Evolutionary conservation across 179 eudicot species (phyloP).

Genomic region (Pouteria campechiana): DNA sequence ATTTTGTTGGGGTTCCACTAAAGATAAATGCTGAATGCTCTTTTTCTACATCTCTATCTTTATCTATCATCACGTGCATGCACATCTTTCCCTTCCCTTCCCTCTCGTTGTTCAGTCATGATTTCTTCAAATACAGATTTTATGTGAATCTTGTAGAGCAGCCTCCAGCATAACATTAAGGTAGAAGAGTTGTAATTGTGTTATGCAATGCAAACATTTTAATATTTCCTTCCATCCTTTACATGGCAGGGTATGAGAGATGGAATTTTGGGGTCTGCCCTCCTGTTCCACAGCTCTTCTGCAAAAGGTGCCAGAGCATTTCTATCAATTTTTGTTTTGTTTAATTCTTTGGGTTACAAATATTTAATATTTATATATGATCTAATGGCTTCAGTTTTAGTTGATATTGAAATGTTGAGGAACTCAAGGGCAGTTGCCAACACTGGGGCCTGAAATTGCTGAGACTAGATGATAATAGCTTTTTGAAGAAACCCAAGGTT

Average conservation of each 20-base stretch:
- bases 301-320: constrained; percentile 45
- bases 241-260: constrained; percentile 32
- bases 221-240: background rate
- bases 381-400: background rate
- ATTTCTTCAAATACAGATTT: too few relatives aligned
- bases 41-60: too few relatives aligned
- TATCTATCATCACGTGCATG: too few relatives aligned
- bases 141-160: too few relatives aligned
- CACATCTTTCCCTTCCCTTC: too few relatives aligned
- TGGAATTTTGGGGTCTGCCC: constrained; percentile 27
- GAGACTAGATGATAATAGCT: too few relatives aligned
- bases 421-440: too few relatives aligned
- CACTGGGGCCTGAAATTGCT: too few relatives aligned
- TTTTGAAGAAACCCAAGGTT: too few relatives aligned
- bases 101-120: too few relatives aligned
- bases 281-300: constrained; percentile 34
- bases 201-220: background rate
- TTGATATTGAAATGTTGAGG: background rate
- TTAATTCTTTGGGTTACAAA: background rate
- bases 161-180: background rate
- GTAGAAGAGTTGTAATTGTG: background rate
- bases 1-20: too few relatives aligned
- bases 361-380: background rate
- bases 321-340: background rate
- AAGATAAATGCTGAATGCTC: too few relatives aligned